phyloP scores from a whole-genome alignment of 306 rosid genomes.

The Cercis canadensis region DNA sequence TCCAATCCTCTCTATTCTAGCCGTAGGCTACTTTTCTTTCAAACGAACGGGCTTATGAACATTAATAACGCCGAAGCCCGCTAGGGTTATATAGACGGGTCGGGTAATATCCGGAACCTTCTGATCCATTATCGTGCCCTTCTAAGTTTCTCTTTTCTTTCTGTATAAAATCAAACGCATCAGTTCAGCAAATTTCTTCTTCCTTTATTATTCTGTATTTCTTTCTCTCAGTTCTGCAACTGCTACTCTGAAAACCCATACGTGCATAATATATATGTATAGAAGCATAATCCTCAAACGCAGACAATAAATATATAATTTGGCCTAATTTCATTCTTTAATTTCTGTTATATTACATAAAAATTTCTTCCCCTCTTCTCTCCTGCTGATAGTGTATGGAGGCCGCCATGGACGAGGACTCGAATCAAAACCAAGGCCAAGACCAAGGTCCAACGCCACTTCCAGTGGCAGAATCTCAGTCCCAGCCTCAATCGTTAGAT shows the following conservation, averaged over 20 bases:
- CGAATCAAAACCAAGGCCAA: conserved; percentile 45
- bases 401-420: conserved; percentile 58
- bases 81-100: conserved; percentile 52
- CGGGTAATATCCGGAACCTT: conserved; percentile 41
- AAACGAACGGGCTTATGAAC: neutral
- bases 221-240: conserved; percentile 24
- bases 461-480: conserved; percentile 45
- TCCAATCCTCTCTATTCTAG: too few relatives aligned
- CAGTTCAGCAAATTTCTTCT: neutral
- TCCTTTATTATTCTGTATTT: neutral
- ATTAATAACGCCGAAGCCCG: neutral
- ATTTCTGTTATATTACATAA: neutral
- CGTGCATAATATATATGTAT: neutral
- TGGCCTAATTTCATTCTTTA: neutral
- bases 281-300: neutral
- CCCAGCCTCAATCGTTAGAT: conserved; percentile 37
- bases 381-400: conserved; percentile 37
- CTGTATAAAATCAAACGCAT: conserved; percentile 17
- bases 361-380: neutral
- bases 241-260: neutral
- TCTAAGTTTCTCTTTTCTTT: neutral
- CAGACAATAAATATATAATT: neutral
- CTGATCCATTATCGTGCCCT: neutral
- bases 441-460: conserved; percentile 39
- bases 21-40: too few relatives aligned